Conservation (phyloP, 305 asterid genomes). For the Ilex paraguariensis region DNA sequence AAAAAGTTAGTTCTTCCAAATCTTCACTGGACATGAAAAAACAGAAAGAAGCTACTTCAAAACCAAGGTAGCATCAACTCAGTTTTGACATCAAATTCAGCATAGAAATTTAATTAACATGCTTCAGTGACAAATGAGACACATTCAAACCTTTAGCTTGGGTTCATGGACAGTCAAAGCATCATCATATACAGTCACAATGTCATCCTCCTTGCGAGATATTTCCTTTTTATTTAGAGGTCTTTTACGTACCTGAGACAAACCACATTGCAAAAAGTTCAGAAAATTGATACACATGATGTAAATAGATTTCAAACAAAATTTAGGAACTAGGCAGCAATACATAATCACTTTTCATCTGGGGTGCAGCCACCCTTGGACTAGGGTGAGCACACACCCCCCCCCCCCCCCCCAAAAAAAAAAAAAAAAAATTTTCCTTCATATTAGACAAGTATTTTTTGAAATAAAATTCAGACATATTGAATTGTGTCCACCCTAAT, state of each 20-base stretch:
- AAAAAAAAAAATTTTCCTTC: too few species aligned
- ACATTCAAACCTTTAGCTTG: slow-evolving; percentile 67
- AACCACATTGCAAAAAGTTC: not conserved
- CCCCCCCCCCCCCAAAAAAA: too few species aligned
- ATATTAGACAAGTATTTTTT: too few species aligned
- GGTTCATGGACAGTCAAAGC: slow-evolving; percentile 89
- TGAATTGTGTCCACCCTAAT: too few species aligned
- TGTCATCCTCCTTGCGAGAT: slow-evolving; percentile 90
- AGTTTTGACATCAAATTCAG: slow-evolving; percentile 7
- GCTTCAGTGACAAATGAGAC: slow-evolving; percentile 13
- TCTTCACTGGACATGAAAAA: not conserved
- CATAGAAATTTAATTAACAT: slow-evolving; percentile 5
- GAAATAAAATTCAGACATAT: too few species aligned
- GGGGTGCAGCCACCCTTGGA: too few species aligned
- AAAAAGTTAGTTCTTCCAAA: too few species aligned
- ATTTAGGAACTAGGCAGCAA: not conserved
- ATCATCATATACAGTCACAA: slow-evolving; percentile 79
- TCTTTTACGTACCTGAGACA: slow-evolving; percentile 91
- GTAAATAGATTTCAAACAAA: not conserved
- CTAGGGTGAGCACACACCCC: too few species aligned
- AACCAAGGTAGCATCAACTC: not conserved
- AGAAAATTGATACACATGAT: not conserved
- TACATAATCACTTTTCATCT: too few species aligned
- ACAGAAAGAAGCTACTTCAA: not conserved
- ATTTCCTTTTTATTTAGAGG: slow-evolving; percentile 94